Evolutionary conservation across 148 eudicot genomes (phyloP), one percentile per base, ranked within the genome.

Genomic region (Silene conica): DNA sequence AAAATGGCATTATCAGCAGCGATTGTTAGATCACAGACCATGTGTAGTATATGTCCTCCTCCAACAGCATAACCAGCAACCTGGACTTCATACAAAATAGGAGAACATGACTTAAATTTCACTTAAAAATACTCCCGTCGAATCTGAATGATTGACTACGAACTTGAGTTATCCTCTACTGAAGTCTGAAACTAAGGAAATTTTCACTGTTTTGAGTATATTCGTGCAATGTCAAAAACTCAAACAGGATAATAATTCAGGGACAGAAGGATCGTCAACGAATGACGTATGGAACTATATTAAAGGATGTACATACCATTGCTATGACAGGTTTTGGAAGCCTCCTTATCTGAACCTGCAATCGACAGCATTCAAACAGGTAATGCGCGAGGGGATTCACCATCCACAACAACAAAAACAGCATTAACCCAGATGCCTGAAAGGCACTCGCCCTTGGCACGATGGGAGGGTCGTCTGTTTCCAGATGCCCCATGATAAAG

Each of bases 51-150:
- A 73, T 95, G 97, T 70, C 98, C 98, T 71, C 98, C 98, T 58
- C 98, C 98, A 59, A 95, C 89, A 74, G 98, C 98, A 81, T 89
- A 95, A 63, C 98, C 98, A 81, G 98, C 97, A 92, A 95, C 98
- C 98, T 95, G 63, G 16, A 59, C 41, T 52, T 50, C 25, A 61
- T 13, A 69, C 14, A 78, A 18, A 38, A 38, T 34, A 60, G 45
- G 26, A 19, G 10, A 20, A 34, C 3, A 23, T 63, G 23, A 18
- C 45, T 43, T 20, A 14, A 57, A 67, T 58, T 41, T 59, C 43
- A 31, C 20, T 41, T 6, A 23, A 15, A 20, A 23, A 21, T 9
- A 20, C 0, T 15, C n/a, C 54, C 5, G 0, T 28, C 5, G 16
- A 28, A 41, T 64, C 38, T 63, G 64, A 60, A 60, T 60, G 25